Percentiles rank a stretch among this genome's conserved stretches.
Conservation (phyloP, 495 filamentous ascomycete species). For the Sporormia fimetaria region DNA sequence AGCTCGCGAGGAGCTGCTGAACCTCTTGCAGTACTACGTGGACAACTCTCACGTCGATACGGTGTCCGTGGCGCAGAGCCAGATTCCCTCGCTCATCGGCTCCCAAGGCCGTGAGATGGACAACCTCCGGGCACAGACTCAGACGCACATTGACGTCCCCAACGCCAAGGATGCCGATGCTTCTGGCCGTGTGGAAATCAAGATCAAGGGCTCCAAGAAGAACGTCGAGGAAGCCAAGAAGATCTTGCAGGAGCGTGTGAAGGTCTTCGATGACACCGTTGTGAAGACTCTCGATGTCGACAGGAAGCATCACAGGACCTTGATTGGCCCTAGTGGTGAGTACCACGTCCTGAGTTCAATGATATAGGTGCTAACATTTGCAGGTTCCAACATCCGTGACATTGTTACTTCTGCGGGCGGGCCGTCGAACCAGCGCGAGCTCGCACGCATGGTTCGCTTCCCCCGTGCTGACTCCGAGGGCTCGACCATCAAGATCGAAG, state of each 20-base stretch:
- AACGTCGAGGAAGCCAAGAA: slow-evolving; percentile 85
- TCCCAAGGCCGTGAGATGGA: slow-evolving; percentile 84
- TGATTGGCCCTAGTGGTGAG: slow-evolving; percentile 85
- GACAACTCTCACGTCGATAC: slow-evolving; percentile 69
- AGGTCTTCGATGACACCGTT: slow-evolving; percentile 75
- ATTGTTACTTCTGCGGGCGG: slow-evolving; percentile 84
- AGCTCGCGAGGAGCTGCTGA: slow-evolving; percentile 79
- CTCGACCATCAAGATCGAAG: slow-evolving; percentile 78
- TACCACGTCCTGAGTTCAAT: slow-evolving; percentile 32
- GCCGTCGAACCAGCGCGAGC: slow-evolving; percentile 66
- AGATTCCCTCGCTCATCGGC: slow-evolving; percentile 82
- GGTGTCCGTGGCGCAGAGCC: slow-evolving; percentile 74
- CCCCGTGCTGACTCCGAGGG: slow-evolving; percentile 68
- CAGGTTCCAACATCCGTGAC: slow-evolving; percentile 74
- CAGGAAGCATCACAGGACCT: slow-evolving; percentile 75
- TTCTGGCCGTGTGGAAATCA: slow-evolving; percentile 63
- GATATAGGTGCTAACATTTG: slow-evolving; percentile 1
- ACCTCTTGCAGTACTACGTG: slow-evolving; percentile 70
- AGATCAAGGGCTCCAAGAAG: slow-evolving; percentile 77
- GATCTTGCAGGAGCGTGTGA: slow-evolving; percentile 69
- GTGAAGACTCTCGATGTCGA: slow-evolving; percentile 76
- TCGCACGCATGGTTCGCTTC: slow-evolving; percentile 82
- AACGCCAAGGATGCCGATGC: slow-evolving; percentile 51
- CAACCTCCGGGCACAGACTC: slow-evolving; percentile 67
- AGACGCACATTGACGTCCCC: slow-evolving; percentile 83